These are phyloP conservation scores for Pseudocercospora ulei DNA, from an alignment of 2,329 filamentous ascomycete genomes.

Conservation along the genomic window DNA sequence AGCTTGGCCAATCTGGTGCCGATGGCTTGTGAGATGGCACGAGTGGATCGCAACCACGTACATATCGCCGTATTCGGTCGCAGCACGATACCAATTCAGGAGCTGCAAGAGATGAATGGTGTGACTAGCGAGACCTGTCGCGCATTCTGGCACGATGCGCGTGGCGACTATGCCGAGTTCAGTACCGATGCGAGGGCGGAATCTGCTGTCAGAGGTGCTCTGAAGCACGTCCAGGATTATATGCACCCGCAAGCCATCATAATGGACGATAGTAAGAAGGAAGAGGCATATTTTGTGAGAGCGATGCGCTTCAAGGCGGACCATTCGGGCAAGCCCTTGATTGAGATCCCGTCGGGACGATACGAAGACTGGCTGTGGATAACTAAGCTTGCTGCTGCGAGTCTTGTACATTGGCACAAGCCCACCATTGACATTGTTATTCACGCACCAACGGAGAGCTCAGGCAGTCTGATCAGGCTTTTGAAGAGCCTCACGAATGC, in stretches of 20 bases:
- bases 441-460: constrained; percentile 59
- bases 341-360: constrained; percentile 60
- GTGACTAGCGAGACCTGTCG: constrained; percentile 56
- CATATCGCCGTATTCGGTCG: constrained; percentile 73
- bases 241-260: constrained; percentile 70
- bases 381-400: constrained; percentile 61
- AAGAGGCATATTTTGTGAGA: constrained; percentile 59
- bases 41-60: constrained; percentile 58
- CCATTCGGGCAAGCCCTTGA: constrained; percentile 51
- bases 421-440: constrained; percentile 73
- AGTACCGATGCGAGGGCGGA: constrained; percentile 64
- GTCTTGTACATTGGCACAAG: constrained; percentile 67
- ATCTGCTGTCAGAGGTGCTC: constrained; percentile 52
- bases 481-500: constrained; percentile 64
- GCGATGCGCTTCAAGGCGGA: constrained; percentile 50
- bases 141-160: constrained; percentile 60
- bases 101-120: constrained; percentile 67
- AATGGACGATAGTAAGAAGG: constrained; percentile 56
- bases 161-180: constrained; percentile 60
- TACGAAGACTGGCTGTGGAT: constrained; percentile 64
- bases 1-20: constrained; percentile 66
- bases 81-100: constrained; percentile 57
- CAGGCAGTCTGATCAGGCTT: constrained; percentile 65
- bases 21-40: constrained; percentile 77
- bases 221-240: constrained; percentile 61